Conservation (phyloP, 2,329 filamentous ascomycete genomes). For the Bisporella sp. region DNA sequence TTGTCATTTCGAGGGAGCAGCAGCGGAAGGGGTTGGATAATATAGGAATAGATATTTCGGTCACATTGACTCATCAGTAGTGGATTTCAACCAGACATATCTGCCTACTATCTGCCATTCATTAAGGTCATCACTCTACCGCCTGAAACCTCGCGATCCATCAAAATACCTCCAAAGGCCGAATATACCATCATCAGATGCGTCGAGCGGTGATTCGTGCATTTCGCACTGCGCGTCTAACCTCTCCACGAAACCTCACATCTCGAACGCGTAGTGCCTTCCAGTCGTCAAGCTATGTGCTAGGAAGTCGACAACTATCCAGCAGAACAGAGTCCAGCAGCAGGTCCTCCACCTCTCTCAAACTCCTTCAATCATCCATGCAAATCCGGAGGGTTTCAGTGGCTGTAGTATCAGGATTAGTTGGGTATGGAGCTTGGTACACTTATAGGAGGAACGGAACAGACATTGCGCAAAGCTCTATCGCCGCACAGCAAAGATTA, state of each 20-base stretch:
- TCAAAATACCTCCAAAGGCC: too few relatives aligned
- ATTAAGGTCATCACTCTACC: too few relatives aligned
- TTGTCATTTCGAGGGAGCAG: too few relatives aligned
- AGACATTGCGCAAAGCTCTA: not conserved
- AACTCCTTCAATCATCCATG: conserved; percentile 50
- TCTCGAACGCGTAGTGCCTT: conserved; percentile 41
- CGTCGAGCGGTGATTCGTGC: conserved; percentile 65
- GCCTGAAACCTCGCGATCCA: too few relatives aligned
- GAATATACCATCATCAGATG: conserved; percentile 43
- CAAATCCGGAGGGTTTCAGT: conserved; percentile 62
- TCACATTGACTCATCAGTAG: too few relatives aligned
- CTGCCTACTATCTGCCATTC: too few relatives aligned
- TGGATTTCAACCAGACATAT: too few relatives aligned
- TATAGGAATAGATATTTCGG: too few relatives aligned
- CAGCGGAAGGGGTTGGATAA: too few relatives aligned
- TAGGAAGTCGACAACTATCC: conserved; percentile 38
- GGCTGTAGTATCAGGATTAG: conserved; percentile 60
- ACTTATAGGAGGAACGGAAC: conserved; percentile 43
- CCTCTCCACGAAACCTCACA: conserved; percentile 51
- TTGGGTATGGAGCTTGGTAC: conserved; percentile 72
- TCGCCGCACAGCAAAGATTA: not conserved
- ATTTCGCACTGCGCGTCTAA: conserved; percentile 61
- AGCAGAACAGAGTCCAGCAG: conserved; percentile 22
- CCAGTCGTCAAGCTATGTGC: conserved; percentile 33
- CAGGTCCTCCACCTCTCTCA: conserved; percentile 4